Evolutionary conservation across 2,329 filamentous ascomycete genomes (phyloP), one percentile per base, ranked within the genome.

Genomic region (Orbilia ellipsospora): DNA sequence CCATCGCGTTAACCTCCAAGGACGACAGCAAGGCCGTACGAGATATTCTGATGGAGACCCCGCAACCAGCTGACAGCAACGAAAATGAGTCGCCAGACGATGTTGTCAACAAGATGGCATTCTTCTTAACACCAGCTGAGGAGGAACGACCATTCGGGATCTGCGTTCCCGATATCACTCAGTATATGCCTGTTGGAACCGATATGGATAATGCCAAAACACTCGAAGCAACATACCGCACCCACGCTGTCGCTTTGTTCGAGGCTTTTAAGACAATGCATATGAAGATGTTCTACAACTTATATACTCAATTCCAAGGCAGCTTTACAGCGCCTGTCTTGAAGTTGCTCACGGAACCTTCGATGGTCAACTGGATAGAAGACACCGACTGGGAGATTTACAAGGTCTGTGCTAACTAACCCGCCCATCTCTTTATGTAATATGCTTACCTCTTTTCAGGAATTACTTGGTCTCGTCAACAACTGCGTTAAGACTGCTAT

Each of bases 191-290:
- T 0, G 83, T 84, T 1, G 91, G 92, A 67, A 96, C 94, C 5
- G 95, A 99, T 81, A 85, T 88, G 0, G 94, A 98, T 80, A 91
- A 93, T 6, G 94, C 93, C 26, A 92, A 92, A 80, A 94, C 93
- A 2, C 85, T 99, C 20, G 89, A 89, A 44, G 94, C 94, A 3
- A 86, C 98, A 23, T 99, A 99, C 81, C 89, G 93, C 59, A 95
- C 94, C 1, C 94, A 98, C 81, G 97, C 94, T 82, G 97, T 95
- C 13, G 97, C 94, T 0, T 87, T 99, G 4, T 91, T 99, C 36
- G 95, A 99, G 82, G 94, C 93, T 79, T 93, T 99, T 77, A 91
- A 95, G 31, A 98, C 92, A 82, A 97, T 94, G 86, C 96, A 95
- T 81, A 93, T 97, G 82, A 96, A 97, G 83, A 94, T 93, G 5